A percentile compares a stretch with the other conserved stretches of the same genome.
Evolutionary conservation across 176 grass and related monocot genomes (phyloP).

Genomic region (Puya raimondii): DNA sequence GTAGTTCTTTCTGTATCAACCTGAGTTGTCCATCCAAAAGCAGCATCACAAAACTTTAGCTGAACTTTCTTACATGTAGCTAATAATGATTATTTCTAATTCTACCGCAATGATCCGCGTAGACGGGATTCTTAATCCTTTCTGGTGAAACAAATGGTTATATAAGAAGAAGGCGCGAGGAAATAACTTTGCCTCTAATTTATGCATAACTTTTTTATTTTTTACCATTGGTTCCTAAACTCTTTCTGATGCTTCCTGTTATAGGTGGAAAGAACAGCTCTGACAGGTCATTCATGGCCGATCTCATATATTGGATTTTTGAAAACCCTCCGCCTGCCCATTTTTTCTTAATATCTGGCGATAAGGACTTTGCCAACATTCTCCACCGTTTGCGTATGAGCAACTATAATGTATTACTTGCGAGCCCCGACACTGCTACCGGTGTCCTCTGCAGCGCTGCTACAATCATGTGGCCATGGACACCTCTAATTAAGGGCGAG

Average conservation of each 20-base stretch:
- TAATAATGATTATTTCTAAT: too few species aligned
- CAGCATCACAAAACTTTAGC: too few species aligned
- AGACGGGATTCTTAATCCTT: too few species aligned
- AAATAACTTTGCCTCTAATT: too few species aligned
- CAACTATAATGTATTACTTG: slow-evolving; percentile 92
- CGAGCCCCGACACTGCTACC: slow-evolving; percentile 26
- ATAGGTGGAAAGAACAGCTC: slow-evolving; percentile 92
- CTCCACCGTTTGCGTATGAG: slow-evolving; percentile 85
- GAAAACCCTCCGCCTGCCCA: slow-evolving; percentile 85
- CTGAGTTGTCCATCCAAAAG: too few species aligned
- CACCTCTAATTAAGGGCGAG: slow-evolving; percentile 65
- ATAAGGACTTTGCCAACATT: slow-evolving; percentile 71
- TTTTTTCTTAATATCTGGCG: slow-evolving; percentile 89
- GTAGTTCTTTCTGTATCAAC: too few species aligned
- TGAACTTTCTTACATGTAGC: too few species aligned
- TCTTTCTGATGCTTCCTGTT: slow-evolving; percentile 25
- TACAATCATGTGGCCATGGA: slow-evolving; percentile 85
- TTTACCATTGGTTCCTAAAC: slow-evolving; percentile 5
- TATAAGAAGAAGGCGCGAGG: too few species aligned
- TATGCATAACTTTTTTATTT: neutral
- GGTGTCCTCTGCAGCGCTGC: slow-evolving; percentile 53
- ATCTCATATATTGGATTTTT: slow-evolving; percentile 70
- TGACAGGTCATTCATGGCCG: slow-evolving; percentile 67
- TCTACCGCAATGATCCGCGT: too few species aligned
- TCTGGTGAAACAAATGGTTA: too few species aligned